These are phyloP conservation scores for Rhododendron ferrugineum DNA, from an alignment of 148 eudicot genomes.

Conservation along the genomic window DNA sequence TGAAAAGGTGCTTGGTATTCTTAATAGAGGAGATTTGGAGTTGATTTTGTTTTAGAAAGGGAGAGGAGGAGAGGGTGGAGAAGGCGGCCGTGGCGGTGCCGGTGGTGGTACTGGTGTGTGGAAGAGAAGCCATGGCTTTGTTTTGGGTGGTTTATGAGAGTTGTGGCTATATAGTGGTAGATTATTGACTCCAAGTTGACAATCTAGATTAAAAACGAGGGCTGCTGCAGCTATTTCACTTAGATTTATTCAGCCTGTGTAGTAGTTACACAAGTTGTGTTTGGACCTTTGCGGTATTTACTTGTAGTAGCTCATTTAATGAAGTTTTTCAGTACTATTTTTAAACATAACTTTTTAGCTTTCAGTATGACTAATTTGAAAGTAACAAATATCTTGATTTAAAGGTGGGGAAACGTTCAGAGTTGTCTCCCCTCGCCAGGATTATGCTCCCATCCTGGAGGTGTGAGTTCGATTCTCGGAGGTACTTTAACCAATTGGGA, in stretches of 20 bases:
- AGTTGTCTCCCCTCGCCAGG: too few species aligned
- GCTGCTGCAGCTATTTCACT: not conserved
- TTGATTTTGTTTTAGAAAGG: not conserved
- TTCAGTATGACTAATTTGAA: too few species aligned
- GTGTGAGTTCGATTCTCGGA: not conserved
- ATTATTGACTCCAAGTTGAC: not conserved
- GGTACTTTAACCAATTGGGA: not conserved
- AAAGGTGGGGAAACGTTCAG: too few species aligned
- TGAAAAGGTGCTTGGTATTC: not conserved
- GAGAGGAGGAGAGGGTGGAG: not conserved
- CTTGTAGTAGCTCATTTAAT: not conserved
- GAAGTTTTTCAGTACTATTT: too few species aligned
- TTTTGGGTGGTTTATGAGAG: not conserved
- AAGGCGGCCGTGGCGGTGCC: not conserved
- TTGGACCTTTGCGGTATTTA: too few species aligned
- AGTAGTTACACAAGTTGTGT: not conserved
- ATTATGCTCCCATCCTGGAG: too few species aligned
- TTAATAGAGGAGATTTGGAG: not conserved
- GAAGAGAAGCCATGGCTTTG: constrained; percentile 23
- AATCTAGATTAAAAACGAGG: not conserved
- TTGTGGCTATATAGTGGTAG: not conserved
- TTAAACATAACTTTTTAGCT: too few species aligned
- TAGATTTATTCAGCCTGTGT: not conserved
- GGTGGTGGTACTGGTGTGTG: not conserved
- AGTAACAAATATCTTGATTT: too few species aligned